Evolutionary conservation across 768 basidiomycete species (phyloP).

Genomic region (Leccinum obscurum): DNA sequence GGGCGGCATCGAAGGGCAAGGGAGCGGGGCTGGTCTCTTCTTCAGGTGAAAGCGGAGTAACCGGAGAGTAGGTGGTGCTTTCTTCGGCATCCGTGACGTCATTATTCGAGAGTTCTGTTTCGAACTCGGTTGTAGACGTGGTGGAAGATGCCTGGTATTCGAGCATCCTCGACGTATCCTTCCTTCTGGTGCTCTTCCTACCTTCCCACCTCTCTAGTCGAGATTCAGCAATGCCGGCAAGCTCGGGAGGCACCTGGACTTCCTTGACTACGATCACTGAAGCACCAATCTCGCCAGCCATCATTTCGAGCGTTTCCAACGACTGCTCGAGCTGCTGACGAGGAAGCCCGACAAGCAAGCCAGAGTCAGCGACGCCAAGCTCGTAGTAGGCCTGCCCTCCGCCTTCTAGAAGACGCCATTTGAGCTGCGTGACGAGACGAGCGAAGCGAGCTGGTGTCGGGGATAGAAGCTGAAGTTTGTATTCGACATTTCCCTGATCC

Average conservation of each 20-base stretch:
- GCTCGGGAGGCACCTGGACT: constrained; percentile 67
- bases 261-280: constrained; percentile 91
- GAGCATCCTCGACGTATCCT: constrained; percentile 26
- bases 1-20: constrained; percentile 32
- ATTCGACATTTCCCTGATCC: constrained; percentile 82
- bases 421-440: constrained; percentile 90
- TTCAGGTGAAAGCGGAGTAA: constrained; percentile 7
- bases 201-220: constrained; percentile 37
- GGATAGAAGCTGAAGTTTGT: constrained; percentile 86
- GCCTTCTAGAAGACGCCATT: constrained; percentile 90
- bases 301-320: constrained; percentile 84
- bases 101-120: constrained; percentile 37
- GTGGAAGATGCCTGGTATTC: constrained; percentile 34
- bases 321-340: constrained; percentile 75
- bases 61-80: constrained; percentile 9
- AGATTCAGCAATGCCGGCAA: constrained; percentile 39
- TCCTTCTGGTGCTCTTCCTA: constrained; percentile 38
- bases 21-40: constrained; percentile 4
- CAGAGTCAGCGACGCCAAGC: constrained; percentile 82
- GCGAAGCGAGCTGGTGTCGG: constrained; percentile 76
- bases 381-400: constrained; percentile 85
- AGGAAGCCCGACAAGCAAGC: constrained; percentile 79
- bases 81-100: constrained; percentile 43
- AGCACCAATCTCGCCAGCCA: constrained; percentile 93
- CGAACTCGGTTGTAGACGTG: constrained; percentile 39